Evolutionary conservation across 345 rosid genomes (phyloP), one percentile per base, ranked within the genome.

Genomic region (Melaleuca quinquenervia): DNA sequence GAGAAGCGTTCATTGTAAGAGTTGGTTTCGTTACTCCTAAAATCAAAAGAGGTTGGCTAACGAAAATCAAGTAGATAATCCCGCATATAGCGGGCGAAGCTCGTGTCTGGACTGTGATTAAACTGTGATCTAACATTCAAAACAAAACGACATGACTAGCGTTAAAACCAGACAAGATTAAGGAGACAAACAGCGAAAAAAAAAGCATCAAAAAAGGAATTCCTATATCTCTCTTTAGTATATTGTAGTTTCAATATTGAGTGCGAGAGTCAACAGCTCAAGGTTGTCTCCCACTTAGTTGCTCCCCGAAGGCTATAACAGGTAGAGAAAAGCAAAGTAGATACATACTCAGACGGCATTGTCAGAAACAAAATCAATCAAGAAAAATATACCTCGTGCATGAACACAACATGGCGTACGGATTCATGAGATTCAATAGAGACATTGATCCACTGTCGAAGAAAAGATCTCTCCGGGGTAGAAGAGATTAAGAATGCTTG

Each of bases 21-120:
- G 98, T 95, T 16, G 98, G 98, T 84, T 96, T 96, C 20, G 96
- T 97, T 86, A 94, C 97, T 11, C 98, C 98, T 62, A 96, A 29
- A 80, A 96, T 94, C 90, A 95, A 86, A 90, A 96, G 89, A 8
- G 98, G 96, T 84, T 94, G 98, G n/a, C 96, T 98, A 55, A 96
- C 98, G 55, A 96, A 89, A 82, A 96, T 86, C 16, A 95, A 88
- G 88, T 96, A 96, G 32, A 93, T 92, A 84, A 94, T 88, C 44
- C 95, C 98, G 22, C 96, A 94, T 51, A 95, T 86, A 6, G 98
- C 94, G 36, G 99, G 94, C 6, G 99, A 95, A 90, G 94, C 93
- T 86, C 94, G 86, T 6, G 96, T 91, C 83, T 96, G 98, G 86
- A 95, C 95, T 0, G 97, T 91, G 87, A 95, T 91, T 89, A 95